phyloP scores from a whole-genome alignment of 2,329 filamentous ascomycete genomes.

The Drechslerella stenobrocha region DNA sequence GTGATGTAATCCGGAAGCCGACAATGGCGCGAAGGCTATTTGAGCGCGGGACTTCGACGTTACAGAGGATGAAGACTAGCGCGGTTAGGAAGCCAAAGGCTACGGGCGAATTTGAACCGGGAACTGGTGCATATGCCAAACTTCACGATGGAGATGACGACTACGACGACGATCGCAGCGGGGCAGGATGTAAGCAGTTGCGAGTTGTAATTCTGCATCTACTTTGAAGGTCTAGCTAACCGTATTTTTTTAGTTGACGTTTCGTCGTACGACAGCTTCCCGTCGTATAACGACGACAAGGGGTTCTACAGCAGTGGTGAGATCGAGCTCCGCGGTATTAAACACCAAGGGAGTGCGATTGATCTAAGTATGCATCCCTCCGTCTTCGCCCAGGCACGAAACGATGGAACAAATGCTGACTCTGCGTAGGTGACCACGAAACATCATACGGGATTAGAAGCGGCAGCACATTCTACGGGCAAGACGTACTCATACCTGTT shows the following conservation, averaged over 20 bases:
- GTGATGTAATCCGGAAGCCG: constrained; percentile 38
- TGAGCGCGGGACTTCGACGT: constrained; percentile 42
- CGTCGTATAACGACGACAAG: constrained; percentile 38
- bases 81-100: constrained; percentile 18
- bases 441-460: constrained; percentile 26
- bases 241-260: constrained; percentile 21
- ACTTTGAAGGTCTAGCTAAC: too few relatives aligned
- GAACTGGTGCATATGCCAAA: constrained; percentile 20
- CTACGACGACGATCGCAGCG: constrained; percentile 11
- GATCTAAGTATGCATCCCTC: constrained; percentile 25
- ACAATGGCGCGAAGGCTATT: constrained; percentile 44
- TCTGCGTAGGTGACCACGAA: constrained; percentile 29
- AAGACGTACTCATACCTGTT: constrained; percentile 38
- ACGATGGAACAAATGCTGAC: not conserved
- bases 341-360: constrained; percentile 33
- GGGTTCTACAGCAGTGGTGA: constrained; percentile 37
- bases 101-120: not conserved
- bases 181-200: constrained; percentile 27
- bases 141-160: constrained; percentile 29
- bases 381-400: not conserved
- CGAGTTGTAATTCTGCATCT: too few relatives aligned
- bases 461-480: constrained; percentile 43
- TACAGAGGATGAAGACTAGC: constrained; percentile 41
- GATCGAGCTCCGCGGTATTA: constrained; percentile 44
- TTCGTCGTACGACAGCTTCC: constrained; percentile 44